Conservation (phyloP, 768 basidiomycete genomes). For the Hysterangium stoloniferum region DNA sequence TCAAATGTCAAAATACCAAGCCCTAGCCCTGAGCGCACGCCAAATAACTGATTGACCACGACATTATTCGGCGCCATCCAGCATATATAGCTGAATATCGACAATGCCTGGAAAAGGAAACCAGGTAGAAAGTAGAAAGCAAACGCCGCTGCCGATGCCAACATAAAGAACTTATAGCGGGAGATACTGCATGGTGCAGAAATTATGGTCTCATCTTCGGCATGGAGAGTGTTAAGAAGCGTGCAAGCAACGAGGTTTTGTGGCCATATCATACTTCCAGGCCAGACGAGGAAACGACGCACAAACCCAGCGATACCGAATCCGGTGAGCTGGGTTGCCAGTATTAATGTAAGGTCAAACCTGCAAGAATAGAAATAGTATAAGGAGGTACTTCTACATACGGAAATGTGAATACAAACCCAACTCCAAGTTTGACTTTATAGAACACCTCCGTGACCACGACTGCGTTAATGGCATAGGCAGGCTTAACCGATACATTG, state of each 20-base stretch:
- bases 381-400: neutral
- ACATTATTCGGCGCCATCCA: slow-evolving; percentile 36
- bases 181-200: slow-evolving; percentile 26
- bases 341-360: slow-evolving; percentile 32
- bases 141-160: slow-evolving; percentile 25
- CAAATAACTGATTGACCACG: slow-evolving; percentile 42
- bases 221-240: slow-evolving; percentile 41
- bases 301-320: slow-evolving; percentile 37
- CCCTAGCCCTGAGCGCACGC: slow-evolving; percentile 35
- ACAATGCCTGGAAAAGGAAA: slow-evolving; percentile 37
- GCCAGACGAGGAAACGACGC: slow-evolving; percentile 38
- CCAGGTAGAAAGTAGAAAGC: slow-evolving; percentile 35
- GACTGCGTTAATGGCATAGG: slow-evolving; percentile 32
- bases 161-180: slow-evolving; percentile 33
- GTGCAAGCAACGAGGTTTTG: slow-evolving; percentile 37
- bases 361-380: slow-evolving; percentile 8
- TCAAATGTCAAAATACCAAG: slow-evolving; percentile 43
- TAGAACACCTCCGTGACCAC: slow-evolving; percentile 33
- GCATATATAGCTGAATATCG: slow-evolving; percentile 40
- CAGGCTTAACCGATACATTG: slow-evolving; percentile 28
- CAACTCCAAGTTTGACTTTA: slow-evolving; percentile 23
- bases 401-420: slow-evolving; percentile 16
- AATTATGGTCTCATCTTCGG: slow-evolving; percentile 33
- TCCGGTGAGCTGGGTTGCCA: slow-evolving; percentile 36
- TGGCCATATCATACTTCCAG: slow-evolving; percentile 43